phyloP scores from a whole-genome alignment of 108 stramenopile genomes.

The Stephanodiscus minutulus region DNA sequence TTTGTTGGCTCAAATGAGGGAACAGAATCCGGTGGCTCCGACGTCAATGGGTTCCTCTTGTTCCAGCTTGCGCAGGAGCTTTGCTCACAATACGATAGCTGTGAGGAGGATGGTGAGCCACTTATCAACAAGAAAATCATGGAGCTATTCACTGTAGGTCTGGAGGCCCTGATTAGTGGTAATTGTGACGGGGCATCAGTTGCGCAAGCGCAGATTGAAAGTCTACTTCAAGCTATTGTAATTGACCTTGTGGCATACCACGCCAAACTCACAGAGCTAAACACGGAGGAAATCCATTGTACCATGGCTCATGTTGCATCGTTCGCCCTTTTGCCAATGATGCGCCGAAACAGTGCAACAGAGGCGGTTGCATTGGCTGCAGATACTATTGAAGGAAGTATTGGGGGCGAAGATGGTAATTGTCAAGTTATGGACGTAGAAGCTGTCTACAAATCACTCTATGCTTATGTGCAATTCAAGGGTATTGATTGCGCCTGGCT shows the following conservation, averaged over 20 bases:
- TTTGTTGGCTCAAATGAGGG: constrained; percentile 77
- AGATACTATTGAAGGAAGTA: constrained; percentile 22
- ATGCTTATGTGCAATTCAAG: constrained; percentile 17
- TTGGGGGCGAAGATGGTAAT: neutral
- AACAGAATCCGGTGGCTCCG: constrained; percentile 41
- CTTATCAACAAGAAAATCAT: constrained; percentile 33
- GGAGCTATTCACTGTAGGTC: constrained; percentile 24
- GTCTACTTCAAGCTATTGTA: constrained; percentile 29
- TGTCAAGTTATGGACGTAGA: constrained; percentile 11
- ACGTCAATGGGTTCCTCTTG: constrained; percentile 53
- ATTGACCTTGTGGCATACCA: constrained; percentile 41
- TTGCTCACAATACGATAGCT: constrained; percentile 60
- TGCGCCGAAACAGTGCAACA: constrained; percentile 14
- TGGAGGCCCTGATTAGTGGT: neutral
- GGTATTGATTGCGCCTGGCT: constrained; percentile 40
- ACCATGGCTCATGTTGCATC: constrained; percentile 27
- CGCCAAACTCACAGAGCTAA: constrained; percentile 3
- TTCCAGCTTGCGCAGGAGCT: constrained; percentile 73
- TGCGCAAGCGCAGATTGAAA: constrained; percentile 19
- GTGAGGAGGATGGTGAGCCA: constrained; percentile 50
- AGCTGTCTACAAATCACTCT: constrained; percentile 27
- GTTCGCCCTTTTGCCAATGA: constrained; percentile 35
- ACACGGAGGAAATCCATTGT: constrained; percentile 18
- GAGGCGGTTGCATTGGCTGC: constrained; percentile 20
- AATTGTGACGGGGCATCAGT: constrained; percentile 24